Base-by-base conservation (phyloP, 805 yeast genomes). In the Candida morakotiae region DNA sequence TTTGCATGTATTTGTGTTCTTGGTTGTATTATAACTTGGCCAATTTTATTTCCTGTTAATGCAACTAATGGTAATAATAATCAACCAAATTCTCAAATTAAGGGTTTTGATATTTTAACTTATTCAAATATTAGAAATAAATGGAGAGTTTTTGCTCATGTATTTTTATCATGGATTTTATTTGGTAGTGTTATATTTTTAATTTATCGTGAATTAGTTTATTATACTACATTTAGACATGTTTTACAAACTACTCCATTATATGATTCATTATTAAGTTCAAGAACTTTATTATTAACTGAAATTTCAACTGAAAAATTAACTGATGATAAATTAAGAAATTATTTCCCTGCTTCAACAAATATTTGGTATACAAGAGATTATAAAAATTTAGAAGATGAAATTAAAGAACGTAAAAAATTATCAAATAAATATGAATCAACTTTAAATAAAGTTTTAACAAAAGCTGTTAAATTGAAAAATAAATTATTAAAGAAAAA, bases 141-240 rank as follows among this genome's bases (percentile, higher is more conserved):
- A 54, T 75, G 80, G 67, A 70, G 85, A 58, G 73, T 69, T 38
- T 81, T 75, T 56, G 93, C 91, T 6, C 88, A 84, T 49, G 81
- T 81, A 5, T 84, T 85, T 52, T 52, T 82, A 38, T 80, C 88
- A 14, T 84, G 93, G 93, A 45, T 76, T 20, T 79, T 73, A 52
- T 84, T 81, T 54, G 88, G 87, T 5, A 41, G 71, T n/a, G 69
- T 81, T 26, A 62, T 82, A 22, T 83, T 73, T 55, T 67, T 79
- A 39, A 77, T 85, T 42, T 85, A 83, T 69, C 77, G 81, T 51
- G 94, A 85, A 60, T 62, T 85, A 64, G 76, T 79, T 16, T 82
- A 75, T 60, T 85, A 84, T 56, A 69, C 76, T 21, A 71, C 84
- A 7, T 77, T 81, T 48, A 78, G 88, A 68, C 93, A 85, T 46